Base-by-base conservation (phyloP, 306 rosid genomes). In the Vigna nakashimae region DNA sequence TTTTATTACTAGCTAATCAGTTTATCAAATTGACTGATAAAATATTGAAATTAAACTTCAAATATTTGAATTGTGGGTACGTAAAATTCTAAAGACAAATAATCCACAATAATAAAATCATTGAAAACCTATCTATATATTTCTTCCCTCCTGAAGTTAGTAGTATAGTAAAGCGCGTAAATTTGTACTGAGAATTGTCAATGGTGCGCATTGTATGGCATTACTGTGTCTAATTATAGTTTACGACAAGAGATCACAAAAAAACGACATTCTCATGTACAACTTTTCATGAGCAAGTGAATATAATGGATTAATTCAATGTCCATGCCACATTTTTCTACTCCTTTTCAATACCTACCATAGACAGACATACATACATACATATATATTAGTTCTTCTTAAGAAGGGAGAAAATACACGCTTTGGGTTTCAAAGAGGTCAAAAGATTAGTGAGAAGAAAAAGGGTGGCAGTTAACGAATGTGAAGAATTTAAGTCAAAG, bases 401-500 rank as follows among this genome's bases (percentile, higher is more conserved):
- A 70, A 17, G 86, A 84, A 55, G 85, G 70, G 86, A 83, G 83
- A 84, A 86, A 84, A 66, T 38, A 85, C 86, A 85, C 84, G 89
- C 87, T 77, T 81, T 85, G 87, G 82, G 49, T 64, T 63, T 83
- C 78, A 75, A 77, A 80, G 69, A 70, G 92, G 96, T 92, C 97
- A 30, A 89, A 91, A 86, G 73, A 74, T 82, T 77, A 74, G 51
- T 78, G 65, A 82, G 87, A 88, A 77, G 79, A 80, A 80, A 84
- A 64, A 65, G 62, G 49, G 73, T 69, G 52, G 49, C 46, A 51
- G 63, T 64, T 65, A 80, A 65, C 72, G 75, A 6, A 80, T 82
- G 87, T 72, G 51, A 34, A 58, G 78, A 82, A 60, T 86, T 92
- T 86, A 82, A 79, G 96, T 92, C 96, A 92, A 92, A 92, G 89